Evolutionary conservation across 2,329 filamentous ascomycete genomes (phyloP).

Genomic region (Botrytis tulipae): DNA sequence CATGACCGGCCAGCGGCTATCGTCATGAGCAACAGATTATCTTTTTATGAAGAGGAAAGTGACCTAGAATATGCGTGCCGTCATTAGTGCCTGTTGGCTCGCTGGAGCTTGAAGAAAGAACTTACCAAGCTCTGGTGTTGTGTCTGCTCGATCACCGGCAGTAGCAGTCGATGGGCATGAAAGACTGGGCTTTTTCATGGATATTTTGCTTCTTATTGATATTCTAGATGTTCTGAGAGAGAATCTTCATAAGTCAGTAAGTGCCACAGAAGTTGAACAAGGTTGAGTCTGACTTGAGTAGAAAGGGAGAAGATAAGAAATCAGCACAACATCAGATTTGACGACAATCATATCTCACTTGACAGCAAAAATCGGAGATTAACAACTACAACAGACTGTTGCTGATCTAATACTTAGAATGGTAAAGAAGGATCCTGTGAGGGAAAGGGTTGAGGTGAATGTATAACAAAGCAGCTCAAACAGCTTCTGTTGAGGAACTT

Average conservation of each 20-base stretch:
- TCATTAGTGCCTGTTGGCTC: neutral
- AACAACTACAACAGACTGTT: neutral
- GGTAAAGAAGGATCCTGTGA: neutral
- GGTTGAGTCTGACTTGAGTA: neutral
- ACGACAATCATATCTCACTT: neutral
- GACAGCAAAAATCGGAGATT: neutral
- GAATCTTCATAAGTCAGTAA: neutral
- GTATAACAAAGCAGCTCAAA: neutral
- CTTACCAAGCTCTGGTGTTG: neutral
- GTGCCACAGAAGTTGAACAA: neutral
- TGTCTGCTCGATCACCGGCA: neutral
- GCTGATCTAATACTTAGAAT: neutral
- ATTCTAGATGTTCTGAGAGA: no score
- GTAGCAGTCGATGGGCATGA: neutral
- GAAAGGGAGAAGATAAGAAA: neutral
- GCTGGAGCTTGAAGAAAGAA: neutral
- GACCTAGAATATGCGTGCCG: neutral
- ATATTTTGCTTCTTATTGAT: neutral
- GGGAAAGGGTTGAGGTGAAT: neutral
- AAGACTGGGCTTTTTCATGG: neutral
- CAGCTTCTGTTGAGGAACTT: neutral
- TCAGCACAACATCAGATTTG: neutral
- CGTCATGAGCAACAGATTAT: neutral
- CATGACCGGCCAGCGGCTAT: neutral
- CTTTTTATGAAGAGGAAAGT: no score